Evolutionary conservation across 768 basidiomycete species (phyloP).

Genomic region (Imleria badia): DNA sequence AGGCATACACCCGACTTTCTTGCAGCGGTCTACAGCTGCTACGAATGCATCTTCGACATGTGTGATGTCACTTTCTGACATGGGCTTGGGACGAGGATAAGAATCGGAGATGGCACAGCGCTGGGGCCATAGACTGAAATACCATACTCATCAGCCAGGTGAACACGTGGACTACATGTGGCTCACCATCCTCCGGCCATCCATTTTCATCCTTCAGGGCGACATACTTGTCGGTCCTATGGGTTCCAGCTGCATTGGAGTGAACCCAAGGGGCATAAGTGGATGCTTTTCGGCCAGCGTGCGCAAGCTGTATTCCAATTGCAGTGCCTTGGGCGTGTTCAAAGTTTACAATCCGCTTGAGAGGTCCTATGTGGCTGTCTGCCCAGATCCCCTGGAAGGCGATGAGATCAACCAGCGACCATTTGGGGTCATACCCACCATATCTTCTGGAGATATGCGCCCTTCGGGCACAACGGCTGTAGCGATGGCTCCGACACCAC

Average conservation of each 20-base stretch:
- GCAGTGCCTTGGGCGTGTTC: conserved; percentile 65
- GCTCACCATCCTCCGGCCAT: conserved; percentile 64
- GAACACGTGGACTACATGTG: not conserved
- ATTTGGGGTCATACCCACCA: conserved; percentile 38
- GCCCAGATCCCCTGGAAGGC: conserved; percentile 61
- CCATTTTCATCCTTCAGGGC: conserved; percentile 56
- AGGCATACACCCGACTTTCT: conserved; percentile 59
- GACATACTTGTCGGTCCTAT: conserved; percentile 31
- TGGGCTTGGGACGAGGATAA: conserved; percentile 57
- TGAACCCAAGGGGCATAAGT: conserved; percentile 69
- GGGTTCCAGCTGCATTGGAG: conserved; percentile 33
- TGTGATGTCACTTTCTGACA: conserved; percentile 55
- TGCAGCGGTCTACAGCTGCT: conserved; percentile 51
- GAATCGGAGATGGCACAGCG: conserved; percentile 48
- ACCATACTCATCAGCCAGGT: not conserved
- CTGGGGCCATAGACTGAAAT: conserved; percentile 61
- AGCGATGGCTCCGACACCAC: conserved; percentile 73
- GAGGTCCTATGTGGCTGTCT: conserved; percentile 69
- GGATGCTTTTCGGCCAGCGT: conserved; percentile 72
- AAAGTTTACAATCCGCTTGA: conserved; percentile 73
- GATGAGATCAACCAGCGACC: not conserved
- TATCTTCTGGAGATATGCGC: conserved; percentile 74
- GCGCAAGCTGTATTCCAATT: conserved; percentile 79
- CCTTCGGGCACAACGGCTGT: conserved; percentile 73
- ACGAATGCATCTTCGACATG: conserved; percentile 61